phyloP scores from a whole-genome alignment of 768 basidiomycete species.

The Nidula microcarpa region DNA sequence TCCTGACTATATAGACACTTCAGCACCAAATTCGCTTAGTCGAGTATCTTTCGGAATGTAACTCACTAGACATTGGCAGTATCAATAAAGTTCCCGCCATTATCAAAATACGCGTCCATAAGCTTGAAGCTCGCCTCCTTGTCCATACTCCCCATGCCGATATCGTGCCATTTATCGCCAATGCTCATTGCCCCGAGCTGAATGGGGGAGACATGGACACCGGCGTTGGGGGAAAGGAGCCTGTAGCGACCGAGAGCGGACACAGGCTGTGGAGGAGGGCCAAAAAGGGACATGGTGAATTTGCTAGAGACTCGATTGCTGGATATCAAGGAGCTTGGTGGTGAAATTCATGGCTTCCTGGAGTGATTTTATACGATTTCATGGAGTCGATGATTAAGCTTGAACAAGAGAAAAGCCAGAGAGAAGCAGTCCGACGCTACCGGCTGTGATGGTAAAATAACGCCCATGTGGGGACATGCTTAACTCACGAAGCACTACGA shows the following conservation, averaged over 20 bases:
- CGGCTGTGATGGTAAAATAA: no score
- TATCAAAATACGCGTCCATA: constrained; percentile 4
- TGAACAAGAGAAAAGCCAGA: no score
- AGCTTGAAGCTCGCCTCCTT: constrained; percentile 15
- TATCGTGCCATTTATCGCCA: constrained; percentile 22
- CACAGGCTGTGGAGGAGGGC: not conserved
- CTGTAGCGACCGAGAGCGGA: not conserved
- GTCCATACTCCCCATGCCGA: constrained; percentile 24
- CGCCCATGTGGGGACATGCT: no score
- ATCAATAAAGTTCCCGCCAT: constrained; percentile 42
- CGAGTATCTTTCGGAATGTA: not conserved
- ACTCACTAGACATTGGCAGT: constrained; percentile 26
- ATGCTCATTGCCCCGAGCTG: constrained; percentile 33
- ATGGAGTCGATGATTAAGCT: no score
- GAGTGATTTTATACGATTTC: no score
- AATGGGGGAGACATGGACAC: constrained; percentile 31
- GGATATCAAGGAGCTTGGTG: no score
- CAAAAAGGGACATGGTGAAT: not conserved
- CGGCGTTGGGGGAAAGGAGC: constrained; percentile 19
- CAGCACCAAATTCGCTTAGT: constrained; percentile 9
- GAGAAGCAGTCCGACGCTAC: no score
- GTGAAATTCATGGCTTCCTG: no score
- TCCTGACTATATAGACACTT: constrained; percentile 31
- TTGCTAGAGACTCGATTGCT: no score
- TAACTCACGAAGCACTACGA: no score